Percentiles rank a stretch among this genome's conserved stretches.
Evolutionary conservation across 176 grass and related monocot genomes (phyloP).

Genomic region (Luzula sylvatica): DNA sequence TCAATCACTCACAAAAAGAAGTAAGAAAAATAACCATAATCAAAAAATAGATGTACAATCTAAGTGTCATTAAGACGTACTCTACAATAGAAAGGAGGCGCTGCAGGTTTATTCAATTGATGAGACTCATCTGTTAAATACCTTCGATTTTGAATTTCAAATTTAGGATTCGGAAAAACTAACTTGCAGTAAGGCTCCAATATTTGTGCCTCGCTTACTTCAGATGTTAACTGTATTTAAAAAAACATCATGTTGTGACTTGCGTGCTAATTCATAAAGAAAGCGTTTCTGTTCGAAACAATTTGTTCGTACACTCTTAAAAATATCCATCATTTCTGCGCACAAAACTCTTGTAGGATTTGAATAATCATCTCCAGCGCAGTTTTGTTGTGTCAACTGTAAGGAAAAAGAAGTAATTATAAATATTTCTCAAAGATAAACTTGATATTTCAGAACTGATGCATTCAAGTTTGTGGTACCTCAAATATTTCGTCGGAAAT

Average conservation of each 20-base stretch:
- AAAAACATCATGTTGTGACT: background rate
- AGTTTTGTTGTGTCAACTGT: background rate
- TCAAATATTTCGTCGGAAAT: conserved; percentile 54
- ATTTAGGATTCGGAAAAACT: background rate
- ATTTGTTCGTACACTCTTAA: background rate
- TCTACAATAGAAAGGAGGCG: conserved; percentile 10
- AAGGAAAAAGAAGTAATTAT: background rate
- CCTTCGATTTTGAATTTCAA: background rate
- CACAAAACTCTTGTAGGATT: background rate
- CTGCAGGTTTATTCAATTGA: background rate
- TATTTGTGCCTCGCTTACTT: background rate
- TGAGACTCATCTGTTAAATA: background rate
- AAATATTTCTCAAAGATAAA: background rate
- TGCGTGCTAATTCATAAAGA: too few relatives aligned
- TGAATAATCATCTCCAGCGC: conserved; percentile 11
- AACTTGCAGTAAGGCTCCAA: conserved; percentile 1
- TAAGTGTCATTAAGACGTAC: conserved; percentile 1
- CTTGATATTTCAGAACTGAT: background rate
- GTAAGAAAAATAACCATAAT: background rate
- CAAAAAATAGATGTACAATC: background rate
- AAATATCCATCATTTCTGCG: background rate
- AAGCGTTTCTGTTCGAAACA: too few relatives aligned
- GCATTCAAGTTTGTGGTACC: conserved; percentile 16
- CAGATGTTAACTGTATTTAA: background rate
- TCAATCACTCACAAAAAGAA: background rate